Evolutionary conservation across 345 rosid species (phyloP).

Genomic region (Theobroma cacao): DNA sequence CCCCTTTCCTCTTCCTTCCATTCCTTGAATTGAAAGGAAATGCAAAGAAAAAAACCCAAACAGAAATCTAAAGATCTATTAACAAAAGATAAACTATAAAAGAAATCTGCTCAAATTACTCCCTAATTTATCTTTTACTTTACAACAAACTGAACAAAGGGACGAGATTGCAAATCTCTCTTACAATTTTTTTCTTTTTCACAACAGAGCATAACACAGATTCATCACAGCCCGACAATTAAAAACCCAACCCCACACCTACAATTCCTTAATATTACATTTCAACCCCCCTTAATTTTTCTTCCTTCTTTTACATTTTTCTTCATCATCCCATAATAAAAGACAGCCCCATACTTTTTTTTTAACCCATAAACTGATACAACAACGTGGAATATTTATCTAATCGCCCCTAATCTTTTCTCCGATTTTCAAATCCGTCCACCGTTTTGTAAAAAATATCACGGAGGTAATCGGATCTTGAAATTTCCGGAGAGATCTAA

Average conservation of each 20-base stretch:
- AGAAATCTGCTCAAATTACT: not conserved
- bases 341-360: not conserved
- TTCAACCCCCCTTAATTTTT: not conserved
- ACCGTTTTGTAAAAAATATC: conserved; percentile 15
- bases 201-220: conserved; percentile 9
- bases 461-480: conserved; percentile 2
- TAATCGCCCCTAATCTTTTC: conserved; percentile 7
- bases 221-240: not conserved
- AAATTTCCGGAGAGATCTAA: conserved; percentile 4
- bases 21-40: too few relatives aligned
- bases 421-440: conserved; percentile 10
- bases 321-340: not conserved
- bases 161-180: conserved; percentile 15
- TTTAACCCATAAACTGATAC: not conserved
- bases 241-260: not conserved
- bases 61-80: too few relatives aligned
- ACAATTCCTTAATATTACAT: conserved; percentile 10
- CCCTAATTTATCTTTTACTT: not conserved
- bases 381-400: not conserved
- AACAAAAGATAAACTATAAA: too few relatives aligned
- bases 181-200: not conserved
- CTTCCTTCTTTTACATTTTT: not conserved
- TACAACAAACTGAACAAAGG: conserved; percentile 8
- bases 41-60: too few relatives aligned
- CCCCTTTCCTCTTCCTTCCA: too few relatives aligned